Percentiles rank a stretch among this genome's conserved stretches.
Evolutionary conservation across 140 eudicot species (phyloP).

Genomic region (Flaveria floridana): DNA sequence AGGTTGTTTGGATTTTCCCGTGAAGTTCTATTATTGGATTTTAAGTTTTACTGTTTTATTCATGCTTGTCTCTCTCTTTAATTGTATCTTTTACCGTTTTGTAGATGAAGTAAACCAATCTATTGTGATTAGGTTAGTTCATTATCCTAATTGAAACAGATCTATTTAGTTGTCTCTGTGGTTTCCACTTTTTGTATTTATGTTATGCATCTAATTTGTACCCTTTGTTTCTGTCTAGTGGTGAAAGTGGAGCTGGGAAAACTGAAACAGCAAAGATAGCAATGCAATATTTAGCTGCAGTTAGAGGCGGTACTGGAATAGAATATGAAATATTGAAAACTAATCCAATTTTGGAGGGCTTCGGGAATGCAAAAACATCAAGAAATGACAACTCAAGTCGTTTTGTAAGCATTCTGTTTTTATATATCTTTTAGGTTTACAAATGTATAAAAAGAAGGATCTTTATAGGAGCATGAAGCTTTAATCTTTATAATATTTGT

Average conservation of each 20-base stretch:
- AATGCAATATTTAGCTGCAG: slow-evolving; percentile 81
- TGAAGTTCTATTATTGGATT: neutral
- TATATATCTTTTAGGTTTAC: neutral
- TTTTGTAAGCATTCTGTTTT: slow-evolving; percentile 49
- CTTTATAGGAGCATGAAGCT: slow-evolving; percentile 22
- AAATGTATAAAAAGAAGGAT: neutral
- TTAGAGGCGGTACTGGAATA: slow-evolving; percentile 89
- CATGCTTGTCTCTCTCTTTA: slow-evolving; percentile 7
- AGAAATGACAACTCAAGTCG: slow-evolving; percentile 93
- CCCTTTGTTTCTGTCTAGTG: slow-evolving; percentile 44
- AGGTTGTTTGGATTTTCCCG: slow-evolving; percentile 42
- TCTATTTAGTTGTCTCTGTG: slow-evolving; percentile 10
- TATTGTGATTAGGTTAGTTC: slow-evolving; percentile 82
- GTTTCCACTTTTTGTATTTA: neutral
- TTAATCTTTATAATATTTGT: slow-evolving; percentile 13
- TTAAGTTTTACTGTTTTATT: neutral
- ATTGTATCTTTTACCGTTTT: slow-evolving; percentile 14
- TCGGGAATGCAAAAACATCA: slow-evolving; percentile 92
- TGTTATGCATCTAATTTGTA: slow-evolving; percentile 21
- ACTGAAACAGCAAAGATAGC: slow-evolving; percentile 94
- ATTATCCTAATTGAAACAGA: slow-evolving; percentile 13
- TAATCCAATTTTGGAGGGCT: slow-evolving; percentile 73
- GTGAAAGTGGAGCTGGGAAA: slow-evolving; percentile 99
- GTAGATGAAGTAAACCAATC: slow-evolving; percentile 98
- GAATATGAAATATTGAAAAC: slow-evolving; percentile 73